A percentile compares a stretch with the other conserved stretches of the same genome.
Conservation (phyloP, 2,329 filamentous ascomycete genomes). For the Aspergillus persii region DNA sequence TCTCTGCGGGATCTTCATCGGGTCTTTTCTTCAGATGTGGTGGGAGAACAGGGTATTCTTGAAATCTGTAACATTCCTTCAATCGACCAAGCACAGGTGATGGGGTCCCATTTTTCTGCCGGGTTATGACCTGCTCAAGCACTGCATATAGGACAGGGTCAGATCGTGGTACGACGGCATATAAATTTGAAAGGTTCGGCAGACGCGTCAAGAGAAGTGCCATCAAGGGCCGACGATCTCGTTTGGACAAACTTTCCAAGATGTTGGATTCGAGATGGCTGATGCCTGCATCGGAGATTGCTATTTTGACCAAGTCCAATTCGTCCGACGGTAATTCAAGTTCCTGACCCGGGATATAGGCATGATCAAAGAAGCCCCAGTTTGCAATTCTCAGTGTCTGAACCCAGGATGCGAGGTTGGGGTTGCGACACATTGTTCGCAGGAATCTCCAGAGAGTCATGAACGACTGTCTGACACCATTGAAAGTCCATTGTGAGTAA, state of each 20-base stretch:
- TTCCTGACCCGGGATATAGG: neutral
- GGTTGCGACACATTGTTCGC: neutral
- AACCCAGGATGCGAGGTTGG: neutral
- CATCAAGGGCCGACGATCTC: neutral
- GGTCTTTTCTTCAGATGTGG: neutral
- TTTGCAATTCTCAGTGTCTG: slow-evolving; percentile 8
- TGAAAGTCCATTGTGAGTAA: slow-evolving; percentile 3
- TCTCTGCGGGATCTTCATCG: neutral
- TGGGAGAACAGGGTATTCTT: neutral
- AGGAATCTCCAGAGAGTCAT: slow-evolving; percentile 7
- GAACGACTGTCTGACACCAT: slow-evolving; percentile 5
- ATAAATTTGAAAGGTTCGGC: neutral
- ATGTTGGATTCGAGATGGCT: neutral
- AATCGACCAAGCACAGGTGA: neutral
- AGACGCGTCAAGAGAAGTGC: neutral
- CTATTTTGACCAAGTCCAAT: neutral
- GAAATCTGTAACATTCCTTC: neutral
- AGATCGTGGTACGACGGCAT: neutral
- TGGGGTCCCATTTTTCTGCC: neutral
- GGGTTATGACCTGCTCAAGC: neutral
- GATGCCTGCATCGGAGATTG: neutral
- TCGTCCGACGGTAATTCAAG: neutral
- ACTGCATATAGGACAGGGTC: neutral
- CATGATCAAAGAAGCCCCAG: neutral
- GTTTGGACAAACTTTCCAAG: neutral